Percentiles rank a stretch among this genome's conserved stretches.
These are phyloP conservation scores for Musa acuminata DNA, from an alignment of 176 grass and related monocot species.

Conservation along the genomic window DNA sequence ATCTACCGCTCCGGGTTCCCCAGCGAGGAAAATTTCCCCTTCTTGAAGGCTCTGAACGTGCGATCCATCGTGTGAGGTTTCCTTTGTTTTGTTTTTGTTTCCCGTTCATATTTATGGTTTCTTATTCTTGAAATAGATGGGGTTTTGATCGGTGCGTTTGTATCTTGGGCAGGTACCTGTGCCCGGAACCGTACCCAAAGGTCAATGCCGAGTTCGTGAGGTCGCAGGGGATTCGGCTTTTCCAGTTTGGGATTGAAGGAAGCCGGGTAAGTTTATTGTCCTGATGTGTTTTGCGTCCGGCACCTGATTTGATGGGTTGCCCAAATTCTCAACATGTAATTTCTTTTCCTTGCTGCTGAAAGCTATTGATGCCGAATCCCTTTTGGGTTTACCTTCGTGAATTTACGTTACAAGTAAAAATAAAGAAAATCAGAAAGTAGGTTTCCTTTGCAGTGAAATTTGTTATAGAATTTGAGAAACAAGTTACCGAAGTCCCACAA, in stretches of 20 bases:
- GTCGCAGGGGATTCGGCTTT: conserved; percentile 4
- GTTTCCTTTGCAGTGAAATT: too few relatives aligned
- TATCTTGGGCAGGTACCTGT: conserved; percentile 7
- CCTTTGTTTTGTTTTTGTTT: not conserved
- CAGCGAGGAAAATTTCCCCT: conserved; percentile 20
- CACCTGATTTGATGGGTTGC: not conserved
- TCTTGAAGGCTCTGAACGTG: conserved; percentile 23
- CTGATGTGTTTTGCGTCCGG: too few relatives aligned
- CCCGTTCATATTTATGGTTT: too few relatives aligned
- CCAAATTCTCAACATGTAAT: not conserved
- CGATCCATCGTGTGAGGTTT: conserved; percentile 25
- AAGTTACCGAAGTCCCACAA: too few relatives aligned
- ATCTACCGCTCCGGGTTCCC: conserved; percentile 36
- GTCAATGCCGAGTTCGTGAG: conserved; percentile 11
- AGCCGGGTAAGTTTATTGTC: conserved; percentile 2
- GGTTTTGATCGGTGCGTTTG: not conserved
- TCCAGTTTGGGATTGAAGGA: conserved; percentile 21
- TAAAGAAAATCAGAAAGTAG: too few relatives aligned
- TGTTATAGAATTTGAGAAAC: too few relatives aligned
- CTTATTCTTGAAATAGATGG: not conserved
- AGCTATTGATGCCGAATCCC: too few relatives aligned
- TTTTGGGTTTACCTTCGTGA: too few relatives aligned
- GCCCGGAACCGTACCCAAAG: conserved; percentile 14
- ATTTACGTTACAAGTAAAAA: too few relatives aligned
- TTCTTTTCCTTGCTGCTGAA: not conserved